These are phyloP conservation scores for Citropsis articulata DNA, from an alignment of 345 rosid genomes.

Conservation along the genomic window DNA sequence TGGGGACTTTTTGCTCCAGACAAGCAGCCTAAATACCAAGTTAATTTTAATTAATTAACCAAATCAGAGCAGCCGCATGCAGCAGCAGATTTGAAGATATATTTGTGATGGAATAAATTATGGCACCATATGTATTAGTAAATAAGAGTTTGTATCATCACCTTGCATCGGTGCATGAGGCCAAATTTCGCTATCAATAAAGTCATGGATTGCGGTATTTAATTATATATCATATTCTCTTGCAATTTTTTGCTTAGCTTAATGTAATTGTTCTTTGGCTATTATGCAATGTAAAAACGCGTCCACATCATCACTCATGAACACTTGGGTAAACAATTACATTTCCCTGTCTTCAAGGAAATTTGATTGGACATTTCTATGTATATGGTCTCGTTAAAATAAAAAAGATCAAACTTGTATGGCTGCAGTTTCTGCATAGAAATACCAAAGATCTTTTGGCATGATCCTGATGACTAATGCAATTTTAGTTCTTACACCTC, in stretches of 20 bases:
- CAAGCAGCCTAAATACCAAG: conserved; percentile 45
- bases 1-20: conserved; percentile 56
- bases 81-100: background rate
- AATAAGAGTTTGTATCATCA: background rate
- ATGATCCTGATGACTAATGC: too few species aligned
- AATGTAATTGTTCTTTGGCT: too few species aligned
- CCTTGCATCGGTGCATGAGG: background rate
- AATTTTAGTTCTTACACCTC: too few species aligned
- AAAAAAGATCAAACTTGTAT: too few species aligned
- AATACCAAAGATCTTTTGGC: too few species aligned
- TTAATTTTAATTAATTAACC: conserved; percentile 32
- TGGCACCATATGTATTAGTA: background rate
- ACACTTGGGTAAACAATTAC: too few species aligned
- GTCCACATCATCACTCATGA: too few species aligned
- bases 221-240: background rate
- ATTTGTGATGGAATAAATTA: background rate
- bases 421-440: too few species aligned
- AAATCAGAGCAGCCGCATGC: background rate
- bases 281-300: too few species aligned
- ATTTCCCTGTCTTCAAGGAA: too few species aligned
- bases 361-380: too few species aligned
- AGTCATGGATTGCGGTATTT: background rate
- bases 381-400: too few species aligned
- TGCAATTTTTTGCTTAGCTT: background rate
- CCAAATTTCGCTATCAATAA: background rate